These are phyloP conservation scores for Macroventuria anomochaeta DNA, from an alignment of 2,329 filamentous ascomycete species.

Conservation along the genomic window DNA sequence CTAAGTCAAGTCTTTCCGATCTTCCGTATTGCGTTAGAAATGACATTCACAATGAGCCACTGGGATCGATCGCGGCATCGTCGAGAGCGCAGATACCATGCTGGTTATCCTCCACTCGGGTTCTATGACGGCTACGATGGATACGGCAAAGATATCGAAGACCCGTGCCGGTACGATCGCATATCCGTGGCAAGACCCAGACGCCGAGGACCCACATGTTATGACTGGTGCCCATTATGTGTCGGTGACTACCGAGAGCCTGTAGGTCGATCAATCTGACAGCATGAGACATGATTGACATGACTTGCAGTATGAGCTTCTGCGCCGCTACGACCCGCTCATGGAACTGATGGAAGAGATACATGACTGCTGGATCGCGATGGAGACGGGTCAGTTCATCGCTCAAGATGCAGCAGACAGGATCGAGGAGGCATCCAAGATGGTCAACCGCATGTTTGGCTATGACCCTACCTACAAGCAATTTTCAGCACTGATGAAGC, in stretches of 20 bases:
- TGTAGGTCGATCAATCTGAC: not conserved
- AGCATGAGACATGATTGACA: not conserved
- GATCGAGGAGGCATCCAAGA: constrained; percentile 3
- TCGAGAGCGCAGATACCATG: not conserved
- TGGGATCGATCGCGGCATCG: not conserved
- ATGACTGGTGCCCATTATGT: not conserved
- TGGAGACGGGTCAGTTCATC: not conserved
- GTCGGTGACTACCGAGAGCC: constrained; percentile 7
- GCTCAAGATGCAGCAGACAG: constrained; percentile 1
- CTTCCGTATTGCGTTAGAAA: not conserved
- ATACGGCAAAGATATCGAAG: not conserved
- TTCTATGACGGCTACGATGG: not conserved
- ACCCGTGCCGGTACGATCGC: not conserved
- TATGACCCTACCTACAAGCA: not conserved
- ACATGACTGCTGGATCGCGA: not conserved
- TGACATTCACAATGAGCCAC: not conserved
- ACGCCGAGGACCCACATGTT: not conserved
- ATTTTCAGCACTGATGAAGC: not conserved
- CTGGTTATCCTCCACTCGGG: not conserved
- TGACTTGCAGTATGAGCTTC: not conserved
- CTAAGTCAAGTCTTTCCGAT: no score
- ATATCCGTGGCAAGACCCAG: not conserved
- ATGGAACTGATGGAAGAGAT: not conserved
- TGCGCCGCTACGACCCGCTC: not conserved
- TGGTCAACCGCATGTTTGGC: not conserved